phyloP scores from a whole-genome alignment of 2,329 filamentous ascomycete species.

The Samsoniella hepiali region DNA sequence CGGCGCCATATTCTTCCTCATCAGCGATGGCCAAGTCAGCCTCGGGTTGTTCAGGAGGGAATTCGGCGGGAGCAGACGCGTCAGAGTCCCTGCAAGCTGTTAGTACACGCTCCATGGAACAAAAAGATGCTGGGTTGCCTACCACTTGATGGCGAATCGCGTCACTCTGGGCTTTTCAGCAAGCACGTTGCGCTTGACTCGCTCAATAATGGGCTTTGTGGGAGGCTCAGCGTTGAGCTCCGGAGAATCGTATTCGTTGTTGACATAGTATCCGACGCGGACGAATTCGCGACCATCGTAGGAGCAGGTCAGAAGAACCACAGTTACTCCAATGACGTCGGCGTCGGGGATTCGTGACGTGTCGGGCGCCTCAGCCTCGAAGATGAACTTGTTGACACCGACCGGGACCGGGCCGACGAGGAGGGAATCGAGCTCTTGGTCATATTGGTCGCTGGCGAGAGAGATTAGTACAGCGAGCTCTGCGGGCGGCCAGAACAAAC shows the following conservation, averaged over 20 bases:
- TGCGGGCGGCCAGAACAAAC: neutral
- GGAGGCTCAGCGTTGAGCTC: conserved; percentile 87
- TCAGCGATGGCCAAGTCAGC: conserved; percentile 76
- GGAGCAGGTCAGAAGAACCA: conserved; percentile 92
- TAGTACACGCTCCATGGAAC: neutral
- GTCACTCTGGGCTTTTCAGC: conserved; percentile 97
- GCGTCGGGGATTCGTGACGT: conserved; percentile 87
- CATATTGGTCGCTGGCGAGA: conserved; percentile 75
- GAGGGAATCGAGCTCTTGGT: conserved; percentile 96
- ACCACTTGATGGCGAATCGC: conserved; percentile 98
- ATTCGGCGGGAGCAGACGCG: conserved; percentile 91
- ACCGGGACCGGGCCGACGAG: conserved; percentile 96
- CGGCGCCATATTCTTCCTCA: conserved; percentile 85
- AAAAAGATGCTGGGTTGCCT: conserved; percentile 33
- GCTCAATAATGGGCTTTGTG: conserved; percentile 86
- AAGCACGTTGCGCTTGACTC: conserved; percentile 86
- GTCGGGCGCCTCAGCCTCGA: conserved; percentile 91
- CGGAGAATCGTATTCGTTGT: conserved; percentile 96
- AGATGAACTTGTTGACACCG: conserved; percentile 97
- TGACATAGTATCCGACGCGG: conserved; percentile 97
- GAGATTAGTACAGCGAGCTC: conserved; percentile 15
- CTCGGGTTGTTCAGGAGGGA: conserved; percentile 95
- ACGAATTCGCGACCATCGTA: conserved; percentile 98
- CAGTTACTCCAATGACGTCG: conserved; percentile 94
- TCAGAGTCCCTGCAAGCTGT: conserved; percentile 77